Conservation (phyloP, 495 filamentous ascomycete genomes). For the Niebla homalea region DNA sequence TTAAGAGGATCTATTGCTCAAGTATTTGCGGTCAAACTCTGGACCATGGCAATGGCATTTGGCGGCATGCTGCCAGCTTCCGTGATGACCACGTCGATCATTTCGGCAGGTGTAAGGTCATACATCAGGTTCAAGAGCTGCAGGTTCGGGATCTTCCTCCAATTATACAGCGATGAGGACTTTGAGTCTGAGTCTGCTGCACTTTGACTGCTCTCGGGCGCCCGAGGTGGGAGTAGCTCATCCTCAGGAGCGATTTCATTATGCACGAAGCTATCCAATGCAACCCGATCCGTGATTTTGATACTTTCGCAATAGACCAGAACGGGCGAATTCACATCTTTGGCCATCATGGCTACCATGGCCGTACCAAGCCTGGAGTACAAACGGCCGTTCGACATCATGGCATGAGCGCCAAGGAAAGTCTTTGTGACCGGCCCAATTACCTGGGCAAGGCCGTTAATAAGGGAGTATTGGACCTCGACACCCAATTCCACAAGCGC, state of each 20-base stretch:
- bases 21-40: slow-evolving; percentile 34
- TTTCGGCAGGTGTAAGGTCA: slow-evolving; percentile 85
- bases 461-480: slow-evolving; percentile 64
- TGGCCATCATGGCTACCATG: slow-evolving; percentile 75
- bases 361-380: slow-evolving; percentile 82
- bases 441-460: slow-evolving; percentile 58
- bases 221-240: slow-evolving; percentile 35
- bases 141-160: slow-evolving; percentile 48
- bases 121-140: slow-evolving; percentile 78
- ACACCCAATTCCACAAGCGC: slow-evolving; percentile 54
- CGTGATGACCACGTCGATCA: slow-evolving; percentile 77
- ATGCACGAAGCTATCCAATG: slow-evolving; percentile 77
- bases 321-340: slow-evolving; percentile 57
- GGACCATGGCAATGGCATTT: slow-evolving; percentile 57
- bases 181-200: slow-evolving; percentile 16
- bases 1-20: slow-evolving; percentile 4
- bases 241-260: slow-evolving; percentile 76
- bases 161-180: slow-evolving; percentile 36
- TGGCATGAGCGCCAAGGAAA: slow-evolving; percentile 75
- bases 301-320: slow-evolving; percentile 87
- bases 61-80: slow-evolving; percentile 83
- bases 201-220: too few species aligned
- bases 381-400: slow-evolving; percentile 80
- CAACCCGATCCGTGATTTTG: slow-evolving; percentile 87
- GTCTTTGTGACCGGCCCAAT: slow-evolving; percentile 66